Conservation (phyloP, 1,284 basidiomycete genomes). For the Hymenochaete sp. region DNA sequence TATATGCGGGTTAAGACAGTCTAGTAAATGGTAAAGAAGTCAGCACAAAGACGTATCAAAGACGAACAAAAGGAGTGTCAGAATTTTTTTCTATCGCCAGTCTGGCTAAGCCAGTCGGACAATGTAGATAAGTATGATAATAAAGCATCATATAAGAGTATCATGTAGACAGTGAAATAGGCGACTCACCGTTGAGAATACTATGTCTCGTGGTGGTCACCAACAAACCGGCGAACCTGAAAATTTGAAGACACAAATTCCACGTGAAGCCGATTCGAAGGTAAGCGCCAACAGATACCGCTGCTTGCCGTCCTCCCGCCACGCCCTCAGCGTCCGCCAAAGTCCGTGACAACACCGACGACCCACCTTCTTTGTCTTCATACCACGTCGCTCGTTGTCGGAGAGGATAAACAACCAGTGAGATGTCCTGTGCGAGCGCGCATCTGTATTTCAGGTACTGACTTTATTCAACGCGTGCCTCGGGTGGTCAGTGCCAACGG, state of each 20-base stretch:
- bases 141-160: conserved; percentile 39
- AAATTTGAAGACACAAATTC: background rate
- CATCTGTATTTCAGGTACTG: no score
- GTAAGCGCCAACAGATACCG: no score
- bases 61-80: conserved; percentile 25
- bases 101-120: conserved; percentile 48
- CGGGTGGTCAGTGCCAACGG: conserved; percentile 49
- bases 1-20: background rate
- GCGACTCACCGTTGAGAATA: conserved; percentile 11
- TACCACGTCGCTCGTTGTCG: no score
- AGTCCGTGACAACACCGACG: no score
- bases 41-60: conserved; percentile 5
- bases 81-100: conserved; percentile 35
- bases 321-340: no score
- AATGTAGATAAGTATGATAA: conserved; percentile 73
- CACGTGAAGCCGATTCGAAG: background rate
- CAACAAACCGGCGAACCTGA: background rate
- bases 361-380: no score
- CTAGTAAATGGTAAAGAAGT: background rate
- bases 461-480: conserved; percentile 2
- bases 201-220: background rate
- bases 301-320: no score
- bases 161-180: conserved; percentile 1
- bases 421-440: background rate
- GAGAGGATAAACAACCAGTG: background rate